These are phyloP conservation scores for Eremothecium cymbalariae DNA, from an alignment of 1,139 yeast genomes.

Conservation along the genomic window DNA sequence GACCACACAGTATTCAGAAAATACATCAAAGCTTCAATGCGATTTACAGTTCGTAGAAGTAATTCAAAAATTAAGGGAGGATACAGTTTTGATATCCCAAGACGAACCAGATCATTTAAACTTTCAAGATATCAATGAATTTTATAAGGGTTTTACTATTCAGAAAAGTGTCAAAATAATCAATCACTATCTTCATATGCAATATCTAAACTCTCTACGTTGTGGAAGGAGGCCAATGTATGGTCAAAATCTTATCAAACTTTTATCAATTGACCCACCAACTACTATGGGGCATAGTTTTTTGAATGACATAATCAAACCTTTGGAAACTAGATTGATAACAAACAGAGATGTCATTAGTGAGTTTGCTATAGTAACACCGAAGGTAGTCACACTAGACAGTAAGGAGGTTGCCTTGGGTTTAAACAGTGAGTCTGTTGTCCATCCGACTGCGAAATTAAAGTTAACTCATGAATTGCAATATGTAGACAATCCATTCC, in stretches of 20 bases:
- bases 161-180: conserved; percentile 44
- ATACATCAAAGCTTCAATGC: conserved; percentile 43
- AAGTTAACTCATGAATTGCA: conserved; percentile 37
- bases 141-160: conserved; percentile 50
- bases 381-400: conserved; percentile 73
- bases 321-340: conserved; percentile 36
- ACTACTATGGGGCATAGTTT: conserved; percentile 3
- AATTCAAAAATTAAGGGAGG: conserved; percentile 34
- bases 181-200: conserved; percentile 46
- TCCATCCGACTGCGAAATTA: conserved; percentile 27
- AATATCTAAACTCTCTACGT: conserved; percentile 58
- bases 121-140: conserved; percentile 42
- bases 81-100: conserved; percentile 25
- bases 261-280: conserved; percentile 18
- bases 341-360: conserved; percentile 45
- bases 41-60: conserved; percentile 40
- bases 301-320: conserved; percentile 21
- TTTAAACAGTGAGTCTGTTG: conserved; percentile 20
- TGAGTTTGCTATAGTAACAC: conserved; percentile 80
- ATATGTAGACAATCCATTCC: conserved; percentile 56
- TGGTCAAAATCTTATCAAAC: conserved; percentile 41
- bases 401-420: conserved; percentile 46
- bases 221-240: conserved; percentile 51
- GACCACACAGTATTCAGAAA: conserved; percentile 43
- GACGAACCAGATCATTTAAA: conserved; percentile 19